phyloP scores from a whole-genome alignment of 352 stramenopile species.

The Phytophthora foliorum region DNA sequence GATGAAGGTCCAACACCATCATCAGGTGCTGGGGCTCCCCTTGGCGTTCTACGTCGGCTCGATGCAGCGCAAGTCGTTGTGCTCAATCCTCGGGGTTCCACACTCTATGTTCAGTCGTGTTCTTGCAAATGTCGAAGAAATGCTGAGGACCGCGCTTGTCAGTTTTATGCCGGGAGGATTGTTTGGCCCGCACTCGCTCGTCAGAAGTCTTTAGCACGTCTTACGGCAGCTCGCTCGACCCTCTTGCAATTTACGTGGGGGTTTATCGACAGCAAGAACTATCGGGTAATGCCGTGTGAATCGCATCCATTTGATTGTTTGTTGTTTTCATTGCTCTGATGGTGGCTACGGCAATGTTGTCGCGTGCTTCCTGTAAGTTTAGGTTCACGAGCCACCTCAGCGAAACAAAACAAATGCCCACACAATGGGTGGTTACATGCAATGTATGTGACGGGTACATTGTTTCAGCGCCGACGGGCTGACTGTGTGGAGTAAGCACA shows the following conservation, averaged over 20 bases:
- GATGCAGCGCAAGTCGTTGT: conserved; percentile 11
- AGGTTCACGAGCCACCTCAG: not conserved
- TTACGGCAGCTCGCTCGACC: conserved; percentile 2
- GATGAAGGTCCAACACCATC: conserved; percentile 17
- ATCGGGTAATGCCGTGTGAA: too few species aligned
- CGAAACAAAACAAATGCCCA: conserved; percentile 10
- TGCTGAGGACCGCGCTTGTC: not conserved
- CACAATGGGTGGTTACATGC: conserved; percentile 29
- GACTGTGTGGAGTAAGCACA: conserved; percentile 26
- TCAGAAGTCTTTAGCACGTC: not conserved
- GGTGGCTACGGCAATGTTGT: too few species aligned
- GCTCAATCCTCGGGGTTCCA: conserved; percentile 12
- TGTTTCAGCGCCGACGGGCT: conserved; percentile 23
- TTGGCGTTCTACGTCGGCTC: conserved; percentile 29
- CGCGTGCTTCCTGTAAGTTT: too few species aligned
- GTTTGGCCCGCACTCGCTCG: conserved; percentile 2
- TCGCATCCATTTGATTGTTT: too few species aligned
- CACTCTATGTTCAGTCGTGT: too few species aligned
- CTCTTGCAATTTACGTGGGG: conserved; percentile 23
- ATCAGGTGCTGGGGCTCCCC: conserved; percentile 23
- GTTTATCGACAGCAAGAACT: conserved; percentile 26
- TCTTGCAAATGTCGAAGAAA: too few species aligned
- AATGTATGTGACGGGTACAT: conserved; percentile 13
- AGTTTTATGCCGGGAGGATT: conserved; percentile 4
- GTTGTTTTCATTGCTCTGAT: too few species aligned